Evolutionary conservation across 192 early-diverging fungal species (phyloP).

Genomic region (Umbelopsis isabellina): DNA sequence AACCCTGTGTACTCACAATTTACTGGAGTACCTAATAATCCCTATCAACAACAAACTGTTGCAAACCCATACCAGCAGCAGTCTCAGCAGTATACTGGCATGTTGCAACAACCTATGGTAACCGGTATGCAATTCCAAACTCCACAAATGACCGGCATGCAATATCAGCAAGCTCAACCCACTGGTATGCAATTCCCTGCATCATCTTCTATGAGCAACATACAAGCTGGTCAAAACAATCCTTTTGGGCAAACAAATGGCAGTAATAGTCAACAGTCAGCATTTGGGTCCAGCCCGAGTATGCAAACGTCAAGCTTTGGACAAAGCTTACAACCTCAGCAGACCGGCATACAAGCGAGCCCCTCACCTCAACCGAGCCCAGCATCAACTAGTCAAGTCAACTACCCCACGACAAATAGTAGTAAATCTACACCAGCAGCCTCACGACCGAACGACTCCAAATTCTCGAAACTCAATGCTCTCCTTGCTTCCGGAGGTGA

Average conservation of each 20-base stretch:
- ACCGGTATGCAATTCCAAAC: slow-evolving; percentile 26
- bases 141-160: slow-evolving; percentile 28
- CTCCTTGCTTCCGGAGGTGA: slow-evolving; percentile 33
- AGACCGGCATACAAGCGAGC: background rate
- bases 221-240: slow-evolving; percentile 16
- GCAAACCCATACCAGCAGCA: slow-evolving; percentile 4
- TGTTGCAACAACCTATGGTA: slow-evolving; percentile 17
- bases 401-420: background rate
- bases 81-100: background rate
- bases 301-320: slow-evolving; percentile 16
- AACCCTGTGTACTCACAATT: slow-evolving; percentile 7
- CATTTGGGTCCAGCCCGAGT: slow-evolving; percentile 10
- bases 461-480: slow-evolving; percentile 12
- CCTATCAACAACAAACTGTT: slow-evolving; percentile 7
- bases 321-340: slow-evolving; percentile 12
- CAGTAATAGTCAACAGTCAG: background rate
- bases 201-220: background rate
- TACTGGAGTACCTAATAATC: slow-evolving; percentile 7
- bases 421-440: slow-evolving; percentile 3
- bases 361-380: slow-evolving; percentile 16
- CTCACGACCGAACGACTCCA: background rate
- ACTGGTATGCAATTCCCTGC: slow-evolving; percentile 19
- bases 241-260: slow-evolving; percentile 17
- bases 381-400: background rate
- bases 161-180: slow-evolving; percentile 2